Evolutionary conservation across 140 eudicot species (phyloP).

Genomic region (Ambrosia hybrid): DNA sequence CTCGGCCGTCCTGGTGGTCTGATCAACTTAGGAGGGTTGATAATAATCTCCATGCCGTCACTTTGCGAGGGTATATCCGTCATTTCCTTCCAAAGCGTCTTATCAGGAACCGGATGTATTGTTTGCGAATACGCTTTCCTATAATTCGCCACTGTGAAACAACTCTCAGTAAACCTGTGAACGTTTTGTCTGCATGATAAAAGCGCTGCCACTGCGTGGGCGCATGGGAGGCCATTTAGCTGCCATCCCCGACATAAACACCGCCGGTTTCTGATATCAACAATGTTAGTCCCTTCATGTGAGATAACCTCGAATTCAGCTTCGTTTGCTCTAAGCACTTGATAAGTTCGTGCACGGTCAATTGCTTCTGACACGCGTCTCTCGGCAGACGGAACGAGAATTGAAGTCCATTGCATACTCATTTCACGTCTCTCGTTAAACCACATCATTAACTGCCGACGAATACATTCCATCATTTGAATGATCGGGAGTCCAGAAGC

Average conservation of each 20-base stretch:
- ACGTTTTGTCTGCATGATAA: constrained; percentile 88
- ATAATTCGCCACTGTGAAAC: constrained; percentile 73
- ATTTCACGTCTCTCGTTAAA: constrained; percentile 84
- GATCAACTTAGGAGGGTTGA: constrained; percentile 81
- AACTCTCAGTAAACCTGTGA: constrained; percentile 81
- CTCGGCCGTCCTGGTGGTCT: constrained; percentile 74
- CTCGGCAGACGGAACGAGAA: constrained; percentile 84
- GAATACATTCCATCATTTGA: constrained; percentile 87
- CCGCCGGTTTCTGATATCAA: constrained; percentile 75
- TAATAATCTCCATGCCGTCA: constrained; percentile 39
- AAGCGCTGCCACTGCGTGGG: constrained; percentile 93
- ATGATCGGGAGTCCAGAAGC: constrained; percentile 87
- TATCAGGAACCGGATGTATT: constrained; percentile 88
- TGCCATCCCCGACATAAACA: constrained; percentile 93
- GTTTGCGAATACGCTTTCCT: constrained; percentile 85
- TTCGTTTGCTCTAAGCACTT: constrained; percentile 84
- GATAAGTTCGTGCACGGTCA: constrained; percentile 79
- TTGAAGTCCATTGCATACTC: constrained; percentile 85
- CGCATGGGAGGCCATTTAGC: constrained; percentile 84
- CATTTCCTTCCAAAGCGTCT: constrained; percentile 63
- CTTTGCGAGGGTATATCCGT: constrained; percentile 20
- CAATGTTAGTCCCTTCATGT: constrained; percentile 71
- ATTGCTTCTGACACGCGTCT: constrained; percentile 76
- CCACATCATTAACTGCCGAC: constrained; percentile 91
- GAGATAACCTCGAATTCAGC: constrained; percentile 90